A percentile compares a stretch with the other conserved stretches of the same genome.
These are phyloP conservation scores for Penicillium digitatum DNA, from an alignment of 2,329 filamentous ascomycete genomes.

Conservation along the genomic window DNA sequence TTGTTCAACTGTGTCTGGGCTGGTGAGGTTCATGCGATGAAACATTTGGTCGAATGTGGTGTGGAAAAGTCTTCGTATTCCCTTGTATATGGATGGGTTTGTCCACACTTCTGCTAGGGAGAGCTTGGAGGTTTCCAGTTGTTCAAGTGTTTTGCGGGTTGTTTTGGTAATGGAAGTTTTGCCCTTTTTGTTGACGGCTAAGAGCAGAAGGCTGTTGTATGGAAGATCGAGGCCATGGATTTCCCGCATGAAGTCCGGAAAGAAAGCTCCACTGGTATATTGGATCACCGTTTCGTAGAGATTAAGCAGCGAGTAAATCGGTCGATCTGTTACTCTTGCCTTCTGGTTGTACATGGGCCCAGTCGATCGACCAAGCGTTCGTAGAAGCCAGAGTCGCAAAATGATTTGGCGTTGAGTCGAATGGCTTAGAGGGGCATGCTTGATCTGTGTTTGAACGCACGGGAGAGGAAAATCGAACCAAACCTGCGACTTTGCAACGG, in stretches of 20 bases:
- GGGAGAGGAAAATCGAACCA: conserved; percentile 27
- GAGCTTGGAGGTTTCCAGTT: conserved; percentile 26
- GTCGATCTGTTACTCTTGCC: conserved; percentile 19
- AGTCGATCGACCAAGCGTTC: conserved; percentile 24
- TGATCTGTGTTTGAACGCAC: conserved; percentile 1
- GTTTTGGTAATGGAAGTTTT: conserved; percentile 23
- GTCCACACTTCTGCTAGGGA: conserved; percentile 30
- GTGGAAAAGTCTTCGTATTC: conserved; percentile 26
- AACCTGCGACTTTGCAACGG: conserved; percentile 21
- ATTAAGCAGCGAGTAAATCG: conserved; percentile 25
- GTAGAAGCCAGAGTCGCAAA: conserved; percentile 34
- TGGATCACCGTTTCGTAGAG: conserved; percentile 26
- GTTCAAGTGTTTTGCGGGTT: conserved; percentile 23
- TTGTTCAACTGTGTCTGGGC: conserved; percentile 29
- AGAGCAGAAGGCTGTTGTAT: conserved; percentile 28
- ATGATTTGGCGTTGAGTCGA: conserved; percentile 28
- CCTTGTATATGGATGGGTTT: conserved; percentile 26
- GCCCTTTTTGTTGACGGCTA: conserved; percentile 27
- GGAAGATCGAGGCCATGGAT: conserved; percentile 32
- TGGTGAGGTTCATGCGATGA: conserved; percentile 34
- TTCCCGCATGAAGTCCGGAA: conserved; percentile 27
- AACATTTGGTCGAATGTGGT: conserved; percentile 31
- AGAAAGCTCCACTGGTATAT: conserved; percentile 18
- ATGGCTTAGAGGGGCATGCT: background rate
- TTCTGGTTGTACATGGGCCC: conserved; percentile 20